phyloP scores from a whole-genome alignment of 2,329 filamentous ascomycete species.

The Phyllosticta citribraziliensis region DNA sequence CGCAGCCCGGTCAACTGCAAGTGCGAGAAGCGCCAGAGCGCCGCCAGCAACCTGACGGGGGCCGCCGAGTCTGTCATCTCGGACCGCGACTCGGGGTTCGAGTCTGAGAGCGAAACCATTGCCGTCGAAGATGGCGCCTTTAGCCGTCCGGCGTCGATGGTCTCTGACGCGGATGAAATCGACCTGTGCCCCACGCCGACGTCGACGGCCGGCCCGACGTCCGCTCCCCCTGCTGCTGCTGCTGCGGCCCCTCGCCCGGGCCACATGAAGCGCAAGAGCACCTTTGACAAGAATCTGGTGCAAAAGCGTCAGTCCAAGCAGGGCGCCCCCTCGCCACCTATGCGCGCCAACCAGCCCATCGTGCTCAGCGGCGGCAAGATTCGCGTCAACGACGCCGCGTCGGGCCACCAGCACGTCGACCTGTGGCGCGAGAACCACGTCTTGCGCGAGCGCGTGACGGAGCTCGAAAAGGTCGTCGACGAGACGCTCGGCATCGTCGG shows the following conservation, averaged over 20 bases:
- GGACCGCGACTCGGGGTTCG: constrained; percentile 46
- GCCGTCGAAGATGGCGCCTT: constrained; percentile 24
- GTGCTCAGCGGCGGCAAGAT: constrained; percentile 25
- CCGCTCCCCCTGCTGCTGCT: constrained; percentile 3
- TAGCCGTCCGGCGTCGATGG: constrained; percentile 25
- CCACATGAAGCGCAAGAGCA: constrained; percentile 6
- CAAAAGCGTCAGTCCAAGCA: constrained; percentile 23
- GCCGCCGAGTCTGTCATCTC: constrained; percentile 7
- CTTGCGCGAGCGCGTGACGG: constrained; percentile 42
- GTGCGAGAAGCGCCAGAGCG: constrained; percentile 5
- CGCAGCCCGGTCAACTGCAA: constrained; percentile 21
- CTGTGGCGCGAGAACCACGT: constrained; percentile 49
- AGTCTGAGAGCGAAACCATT: constrained; percentile 46
- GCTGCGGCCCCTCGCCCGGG: background rate
- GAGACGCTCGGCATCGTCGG: constrained; percentile 45
- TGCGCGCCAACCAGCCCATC: background rate
- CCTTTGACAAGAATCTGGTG: constrained; percentile 13
- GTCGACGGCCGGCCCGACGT: constrained; percentile 14
- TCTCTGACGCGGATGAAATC: constrained; percentile 23
- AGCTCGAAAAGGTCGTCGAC: constrained; percentile 46
- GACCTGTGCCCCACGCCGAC: constrained; percentile 24
- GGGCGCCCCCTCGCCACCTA: constrained; percentile 16
- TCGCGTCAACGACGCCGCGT: constrained; percentile 27
- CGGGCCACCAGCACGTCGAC: constrained; percentile 27
- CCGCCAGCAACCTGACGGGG: constrained; percentile 24